Evolutionary conservation across 1,284 basidiomycete genomes (phyloP), one percentile per base, ranked within the genome.

Genomic region (Vanrija humicola): DNA sequence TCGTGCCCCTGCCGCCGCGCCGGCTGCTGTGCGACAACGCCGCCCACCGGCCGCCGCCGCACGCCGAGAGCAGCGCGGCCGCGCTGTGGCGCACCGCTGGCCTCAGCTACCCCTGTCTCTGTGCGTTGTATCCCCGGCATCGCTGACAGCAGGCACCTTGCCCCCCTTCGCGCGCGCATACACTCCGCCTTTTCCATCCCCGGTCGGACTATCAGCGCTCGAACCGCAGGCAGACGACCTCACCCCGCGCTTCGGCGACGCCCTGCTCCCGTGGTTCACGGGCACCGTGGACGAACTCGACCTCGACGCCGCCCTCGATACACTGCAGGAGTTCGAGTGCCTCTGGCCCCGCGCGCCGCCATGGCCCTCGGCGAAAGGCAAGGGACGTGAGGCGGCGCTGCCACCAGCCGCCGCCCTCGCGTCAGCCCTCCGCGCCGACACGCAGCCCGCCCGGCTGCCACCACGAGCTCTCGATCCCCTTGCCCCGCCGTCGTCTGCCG

Each of bases 31-130:
- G 63, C 61, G 43, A 46, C 25, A 18, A 25, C 61, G 34, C 19
- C 28, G 2, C 49, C 7, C 16, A 4, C 7, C 3, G 1, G 28
- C 28, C 7, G 28, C 7, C 6, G 10, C 28, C 38, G 10, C 42
- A 49, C 40, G 38, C 34, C 18, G 28, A 3, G 34, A 49, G 40
- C 21, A 38, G 48, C 42, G 28, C 23, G 10, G 38, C 29, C 19
- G 38, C 29, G 29, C 16, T 65, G 25, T 71, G 69, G 69, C 64
- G 65, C 38, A 69, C 64, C 9, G 67, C 68, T 6, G 56, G 54
- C 6, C 25, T 69, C 38, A 9, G 44, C 4, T 64, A 61, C 39
- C 62, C 65, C 34, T 69, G 68, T 42, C 40, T 58, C 18, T 68
- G 69, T 71, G 45, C 61, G 66, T 34, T 14, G 6, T 14, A 50